Evolutionary conservation across 495 filamentous ascomycete species (phyloP), one percentile per base, ranked within the genome.

Genomic region (Aspergillus heteromorphus): DNA sequence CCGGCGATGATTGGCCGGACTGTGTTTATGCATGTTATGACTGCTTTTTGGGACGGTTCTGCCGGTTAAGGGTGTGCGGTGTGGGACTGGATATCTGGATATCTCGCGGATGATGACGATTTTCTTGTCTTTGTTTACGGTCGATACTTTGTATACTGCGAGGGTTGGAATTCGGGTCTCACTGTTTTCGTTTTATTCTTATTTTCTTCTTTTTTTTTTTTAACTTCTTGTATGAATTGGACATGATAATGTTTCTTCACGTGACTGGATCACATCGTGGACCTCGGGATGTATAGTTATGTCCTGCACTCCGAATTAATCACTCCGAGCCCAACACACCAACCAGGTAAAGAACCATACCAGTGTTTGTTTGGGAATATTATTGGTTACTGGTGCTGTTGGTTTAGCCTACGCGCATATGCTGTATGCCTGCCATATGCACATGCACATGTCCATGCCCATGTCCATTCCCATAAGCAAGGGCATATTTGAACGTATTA

Each of bases 1-100:
- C 13, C 68, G 73, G 53, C 73, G 72, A 51, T 74, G 58, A 71
- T 61, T 36, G 27, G 2, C 40, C 36, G 6, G 23, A 34, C 20
- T 51, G 31, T 31, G 21, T 55, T 29, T 58, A 45, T 55, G 40
- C n/a, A 49, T 52, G 17, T 18, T 51, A 41, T n/a, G 40, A 31
- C 27, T 51, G 6, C n/a, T 54, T 45, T 31, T 17, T 25, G 31
- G 29, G 43, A 29, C 25, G 23, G 29, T 40, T 40, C 48, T 43
- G 55, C 48, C 50, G 47, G 49, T 23, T 41, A 27, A 48, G 16
- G 50, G 48, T n/a, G 48, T n/a, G 23, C 21, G 55, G 55, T 49
- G 55, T 50, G 52, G 31, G 13, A 38, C 9, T 31, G 48, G 48
- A 31, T 40, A 27, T 48, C 17, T 34, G 42, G 40, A 48, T 30